phyloP scores from a whole-genome alignment of 495 filamentous ascomycete species.

The Achaetomiella virescens region DNA sequence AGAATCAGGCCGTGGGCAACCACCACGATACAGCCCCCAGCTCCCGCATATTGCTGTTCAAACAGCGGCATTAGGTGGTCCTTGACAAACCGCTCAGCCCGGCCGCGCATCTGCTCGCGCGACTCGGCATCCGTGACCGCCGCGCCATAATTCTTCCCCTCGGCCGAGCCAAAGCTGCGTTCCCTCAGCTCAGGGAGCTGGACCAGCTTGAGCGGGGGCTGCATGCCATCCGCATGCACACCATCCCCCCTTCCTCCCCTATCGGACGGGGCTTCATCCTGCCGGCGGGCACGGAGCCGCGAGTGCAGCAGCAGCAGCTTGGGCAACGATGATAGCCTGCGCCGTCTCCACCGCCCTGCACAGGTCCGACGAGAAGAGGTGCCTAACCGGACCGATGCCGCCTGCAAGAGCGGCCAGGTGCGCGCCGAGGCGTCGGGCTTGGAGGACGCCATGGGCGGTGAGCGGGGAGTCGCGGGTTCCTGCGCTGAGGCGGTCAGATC shows the following conservation, averaged over 20 bases:
- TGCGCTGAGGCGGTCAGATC: conserved; percentile 51
- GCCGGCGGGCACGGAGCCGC: not conserved
- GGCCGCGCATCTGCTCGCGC: conserved; percentile 55
- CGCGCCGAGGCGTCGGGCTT: conserved; percentile 58
- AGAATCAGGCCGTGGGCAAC: conserved; percentile 81
- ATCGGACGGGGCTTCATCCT: too few species aligned
- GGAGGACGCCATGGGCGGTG: conserved; percentile 74
- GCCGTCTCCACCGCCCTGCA: conserved; percentile 69
- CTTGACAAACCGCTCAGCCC: conserved; percentile 59
- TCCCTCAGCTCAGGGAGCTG: conserved; percentile 56
- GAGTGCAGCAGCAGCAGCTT: conserved; percentile 24
- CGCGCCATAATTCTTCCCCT: conserved; percentile 50
- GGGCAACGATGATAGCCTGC: conserved; percentile 52
- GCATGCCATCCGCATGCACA: not conserved
- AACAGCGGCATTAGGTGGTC: conserved; percentile 53
- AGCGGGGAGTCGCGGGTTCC: conserved; percentile 71
- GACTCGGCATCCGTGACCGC: conserved; percentile 42
- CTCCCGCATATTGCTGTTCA: conserved; percentile 21
- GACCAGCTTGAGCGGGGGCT: conserved; percentile 31
- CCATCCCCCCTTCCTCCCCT: not conserved
- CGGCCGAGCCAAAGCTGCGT: conserved; percentile 65
- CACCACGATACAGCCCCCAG: conserved; percentile 46
- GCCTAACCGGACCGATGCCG: conserved; percentile 39
- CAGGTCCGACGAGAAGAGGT: conserved; percentile 76
- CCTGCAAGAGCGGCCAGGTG: conserved; percentile 48